Conservation (phyloP, 2,329 filamentous ascomycete genomes). For the Hymenoscyphus linearis region DNA sequence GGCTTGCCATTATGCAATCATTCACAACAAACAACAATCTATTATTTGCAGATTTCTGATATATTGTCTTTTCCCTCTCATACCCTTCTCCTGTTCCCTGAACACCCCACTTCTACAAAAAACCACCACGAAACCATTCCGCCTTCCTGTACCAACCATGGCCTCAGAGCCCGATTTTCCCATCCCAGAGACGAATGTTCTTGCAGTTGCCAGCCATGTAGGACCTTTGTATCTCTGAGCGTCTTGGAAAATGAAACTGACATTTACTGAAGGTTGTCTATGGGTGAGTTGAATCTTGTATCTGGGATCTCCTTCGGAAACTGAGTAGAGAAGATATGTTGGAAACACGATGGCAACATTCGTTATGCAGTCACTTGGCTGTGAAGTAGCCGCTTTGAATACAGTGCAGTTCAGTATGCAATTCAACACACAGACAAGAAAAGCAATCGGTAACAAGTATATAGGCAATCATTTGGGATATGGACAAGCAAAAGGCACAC, state of each 20-base stretch:
- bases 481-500: conserved; percentile 78
- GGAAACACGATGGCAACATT: conserved; percentile 97
- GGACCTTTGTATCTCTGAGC: conserved; percentile 33
- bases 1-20: neutral
- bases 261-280: conserved; percentile 58
- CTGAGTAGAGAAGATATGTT: conserved; percentile 64
- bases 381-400: conserved; percentile 89
- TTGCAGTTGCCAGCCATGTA: conserved; percentile 95
- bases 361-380: conserved; percentile 87
- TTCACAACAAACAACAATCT: conserved; percentile 4
- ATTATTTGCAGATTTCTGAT: neutral
- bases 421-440: neutral
- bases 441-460: conserved; percentile 5
- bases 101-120: neutral
- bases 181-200: conserved; percentile 59
- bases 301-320: neutral
- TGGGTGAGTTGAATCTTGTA: conserved; percentile 49
- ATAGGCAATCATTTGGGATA: conserved; percentile 95
- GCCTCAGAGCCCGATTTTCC: conserved; percentile 27
- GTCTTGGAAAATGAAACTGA: conserved; percentile 18
- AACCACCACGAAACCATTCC: neutral
- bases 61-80: neutral
- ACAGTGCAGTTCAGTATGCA: conserved; percentile 93
- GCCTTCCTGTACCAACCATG: conserved; percentile 17
- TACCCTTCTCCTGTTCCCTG: neutral